Percentiles rank a stretch among this genome's conserved stretches.
Conservation (phyloP, 2,329 filamentous ascomycete genomes). For the Mariannaea sp. region DNA sequence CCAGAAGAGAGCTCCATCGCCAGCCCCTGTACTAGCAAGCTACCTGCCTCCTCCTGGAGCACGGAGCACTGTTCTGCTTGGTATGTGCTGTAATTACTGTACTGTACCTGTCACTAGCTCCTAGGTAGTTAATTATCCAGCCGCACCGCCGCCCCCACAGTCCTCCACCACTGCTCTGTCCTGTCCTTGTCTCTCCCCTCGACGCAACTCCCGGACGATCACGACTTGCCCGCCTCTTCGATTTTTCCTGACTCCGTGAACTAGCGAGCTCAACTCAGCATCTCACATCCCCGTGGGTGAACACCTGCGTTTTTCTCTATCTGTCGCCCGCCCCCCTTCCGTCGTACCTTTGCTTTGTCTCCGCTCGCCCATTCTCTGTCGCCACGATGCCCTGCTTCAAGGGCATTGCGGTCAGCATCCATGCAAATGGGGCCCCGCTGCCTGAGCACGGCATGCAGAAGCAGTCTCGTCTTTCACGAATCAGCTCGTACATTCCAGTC, state of each 20-base stretch:
- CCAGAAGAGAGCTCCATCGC: not conserved
- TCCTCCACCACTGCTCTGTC: slow-evolving; percentile 34
- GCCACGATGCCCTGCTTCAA: slow-evolving; percentile 91
- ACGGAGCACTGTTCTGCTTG: no score
- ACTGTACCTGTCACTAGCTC: slow-evolving; percentile 9
- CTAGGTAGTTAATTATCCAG: slow-evolving; percentile 23
- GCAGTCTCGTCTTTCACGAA: slow-evolving; percentile 86
- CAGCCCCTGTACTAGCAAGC: not conserved
- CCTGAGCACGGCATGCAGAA: slow-evolving; percentile 94
- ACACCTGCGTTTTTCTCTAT: not conserved
- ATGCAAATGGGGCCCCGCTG: slow-evolving; percentile 78
- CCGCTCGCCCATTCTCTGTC: slow-evolving; percentile 20
- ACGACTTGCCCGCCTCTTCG: slow-evolving; percentile 21
- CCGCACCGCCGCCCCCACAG: slow-evolving; percentile 26
- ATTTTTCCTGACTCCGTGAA: not conserved
- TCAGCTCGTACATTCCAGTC: slow-evolving; percentile 96
- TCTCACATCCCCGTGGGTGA: not conserved
- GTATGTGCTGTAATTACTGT: no score
- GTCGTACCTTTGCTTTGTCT: slow-evolving; percentile 3
- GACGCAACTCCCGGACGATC: slow-evolving; percentile 29
- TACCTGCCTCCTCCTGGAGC: not conserved
- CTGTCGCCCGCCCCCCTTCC: slow-evolving; percentile 19
- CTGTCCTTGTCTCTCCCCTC: slow-evolving; percentile 31
- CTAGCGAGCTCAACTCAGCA: not conserved
- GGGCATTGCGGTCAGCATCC: slow-evolving; percentile 97